Conservation (phyloP, 768 basidiomycete genomes). For the Imleria badia region DNA sequence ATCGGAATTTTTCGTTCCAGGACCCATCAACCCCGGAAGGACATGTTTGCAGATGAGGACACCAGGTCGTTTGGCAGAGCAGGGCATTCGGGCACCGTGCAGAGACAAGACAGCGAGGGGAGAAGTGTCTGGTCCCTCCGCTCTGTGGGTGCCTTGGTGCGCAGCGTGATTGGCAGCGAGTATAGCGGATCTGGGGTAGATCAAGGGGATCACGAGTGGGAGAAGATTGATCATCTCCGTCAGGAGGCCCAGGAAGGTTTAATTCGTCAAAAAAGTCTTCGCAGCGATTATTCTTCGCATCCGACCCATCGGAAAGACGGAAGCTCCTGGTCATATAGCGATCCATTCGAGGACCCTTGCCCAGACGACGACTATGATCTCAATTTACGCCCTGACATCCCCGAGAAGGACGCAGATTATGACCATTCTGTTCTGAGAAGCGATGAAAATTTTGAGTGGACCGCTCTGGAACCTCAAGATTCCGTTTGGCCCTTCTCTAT, state of each 20-base stretch:
- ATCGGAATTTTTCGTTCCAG: slow-evolving; percentile 13
- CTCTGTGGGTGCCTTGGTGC: slow-evolving; percentile 35
- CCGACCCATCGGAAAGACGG: slow-evolving; percentile 12
- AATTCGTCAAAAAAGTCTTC: slow-evolving; percentile 19
- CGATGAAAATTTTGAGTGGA: slow-evolving; percentile 13
- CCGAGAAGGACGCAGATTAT: slow-evolving; percentile 23
- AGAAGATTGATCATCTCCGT: slow-evolving; percentile 16
- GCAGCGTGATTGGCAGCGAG: slow-evolving; percentile 29
- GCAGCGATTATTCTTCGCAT: slow-evolving; percentile 5
- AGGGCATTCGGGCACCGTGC: slow-evolving; percentile 14
- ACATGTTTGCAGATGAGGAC: slow-evolving; percentile 82
- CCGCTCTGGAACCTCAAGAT: slow-evolving; percentile 12
- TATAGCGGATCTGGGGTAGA: slow-evolving; percentile 23
- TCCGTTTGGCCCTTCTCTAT: slow-evolving; percentile 15
- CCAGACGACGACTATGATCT: slow-evolving; percentile 19
- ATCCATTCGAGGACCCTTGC: slow-evolving; percentile 42
- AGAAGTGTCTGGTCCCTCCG: slow-evolving; percentile 53
- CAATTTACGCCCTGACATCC: slow-evolving; percentile 6
- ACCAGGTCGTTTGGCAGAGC: slow-evolving; percentile 44
- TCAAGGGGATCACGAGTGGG: slow-evolving; percentile 18
- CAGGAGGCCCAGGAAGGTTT: slow-evolving; percentile 18
- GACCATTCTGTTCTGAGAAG: slow-evolving; percentile 12
- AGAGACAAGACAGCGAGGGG: slow-evolving; percentile 42
- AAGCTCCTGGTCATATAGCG: slow-evolving; percentile 40
- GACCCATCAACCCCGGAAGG: slow-evolving; percentile 42